phyloP scores from a whole-genome alignment of 2,329 filamentous ascomycete genomes.

The Ophioceras dolichostomum region DNA sequence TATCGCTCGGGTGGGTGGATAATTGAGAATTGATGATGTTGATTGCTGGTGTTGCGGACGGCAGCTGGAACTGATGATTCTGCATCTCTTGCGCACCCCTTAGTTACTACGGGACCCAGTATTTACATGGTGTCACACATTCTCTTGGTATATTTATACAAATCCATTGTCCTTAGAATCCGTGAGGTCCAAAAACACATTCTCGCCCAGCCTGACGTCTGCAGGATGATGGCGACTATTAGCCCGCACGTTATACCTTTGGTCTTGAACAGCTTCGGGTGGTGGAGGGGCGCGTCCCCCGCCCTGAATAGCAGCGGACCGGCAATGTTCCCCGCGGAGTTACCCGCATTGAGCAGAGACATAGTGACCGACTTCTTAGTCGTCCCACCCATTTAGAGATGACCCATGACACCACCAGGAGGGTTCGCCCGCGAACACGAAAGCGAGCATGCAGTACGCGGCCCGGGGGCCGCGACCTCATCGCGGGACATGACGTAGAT shows the following conservation, averaged over 20 bases:
- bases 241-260: constrained; percentile 42
- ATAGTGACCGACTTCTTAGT: constrained; percentile 49
- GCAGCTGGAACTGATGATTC: too few species aligned
- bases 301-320: constrained; percentile 50
- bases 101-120: too few species aligned
- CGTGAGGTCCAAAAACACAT: constrained; percentile 47
- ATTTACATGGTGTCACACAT: too few species aligned
- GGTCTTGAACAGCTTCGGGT: constrained; percentile 41
- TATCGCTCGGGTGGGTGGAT: too few species aligned
- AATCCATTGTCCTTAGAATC: constrained; percentile 58
- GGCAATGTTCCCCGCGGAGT: constrained; percentile 53
- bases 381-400: constrained; percentile 52
- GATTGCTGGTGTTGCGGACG: too few species aligned
- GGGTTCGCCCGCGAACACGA: constrained; percentile 54
- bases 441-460: constrained; percentile 54
- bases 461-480: constrained; percentile 30
- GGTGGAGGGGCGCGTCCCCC: constrained; percentile 45
- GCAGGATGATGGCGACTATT: constrained; percentile 36
- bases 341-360: constrained; percentile 50
- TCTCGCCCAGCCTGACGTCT: constrained; percentile 30
- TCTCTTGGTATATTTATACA: constrained; percentile 46
- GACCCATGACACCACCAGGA: constrained; percentile 56
- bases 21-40: too few species aligned
- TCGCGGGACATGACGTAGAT: constrained; percentile 39
- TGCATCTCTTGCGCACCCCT: too few species aligned